Evolutionary conservation across 2,329 filamentous ascomycete genomes (phyloP), one percentile per base, ranked within the genome.

Genomic region (Fusarium guadeloupense): DNA sequence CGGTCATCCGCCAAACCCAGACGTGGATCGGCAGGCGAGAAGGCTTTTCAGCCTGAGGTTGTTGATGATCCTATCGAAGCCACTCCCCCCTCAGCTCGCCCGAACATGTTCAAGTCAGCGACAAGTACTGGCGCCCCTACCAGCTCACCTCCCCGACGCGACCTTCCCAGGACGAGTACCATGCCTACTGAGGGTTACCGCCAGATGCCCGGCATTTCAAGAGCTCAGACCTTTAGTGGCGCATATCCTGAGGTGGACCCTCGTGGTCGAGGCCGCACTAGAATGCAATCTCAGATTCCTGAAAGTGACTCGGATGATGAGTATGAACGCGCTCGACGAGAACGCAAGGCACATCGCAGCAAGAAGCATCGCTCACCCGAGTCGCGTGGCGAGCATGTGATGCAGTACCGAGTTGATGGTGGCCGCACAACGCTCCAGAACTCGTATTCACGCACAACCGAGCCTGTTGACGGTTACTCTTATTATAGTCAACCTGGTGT

Each of bases 261-360:
- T 6, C 76, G 76, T 6, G 77, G 77, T 8, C 77, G 77, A 21
- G 68, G 68, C 25, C 76, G 77, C 14, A 76, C 75, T 10, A 74
- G 73, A 38, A 62, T 72, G 63, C 73, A 77, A 8, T 25, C 77
- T 6, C 77, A 79, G 54, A 67, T 72, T 13, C 64, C 69, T 9
- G 72, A 76, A 5, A 70, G 59, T 4, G 76, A 78, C 6, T 71
- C 69, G 0, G 75, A 77, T 12, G 76, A 77, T 2, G 69, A 71
- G 1, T 71, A 75, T 17, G 71, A 73, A 9, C 69, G 69, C 16
- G 66, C 72, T 8, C 67, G 72, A 49, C 68, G 67, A 12, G 69
- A 74, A 17, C 68, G 71, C 48, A 77, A 75, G 62, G 41, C 54
- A 9, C 73, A 76, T 23, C 74, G 76, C 48, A 73, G 69, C 62